These are phyloP conservation scores for Linanthus parryae DNA, from an alignment of 148 eudicot genomes.

Conservation along the genomic window DNA sequence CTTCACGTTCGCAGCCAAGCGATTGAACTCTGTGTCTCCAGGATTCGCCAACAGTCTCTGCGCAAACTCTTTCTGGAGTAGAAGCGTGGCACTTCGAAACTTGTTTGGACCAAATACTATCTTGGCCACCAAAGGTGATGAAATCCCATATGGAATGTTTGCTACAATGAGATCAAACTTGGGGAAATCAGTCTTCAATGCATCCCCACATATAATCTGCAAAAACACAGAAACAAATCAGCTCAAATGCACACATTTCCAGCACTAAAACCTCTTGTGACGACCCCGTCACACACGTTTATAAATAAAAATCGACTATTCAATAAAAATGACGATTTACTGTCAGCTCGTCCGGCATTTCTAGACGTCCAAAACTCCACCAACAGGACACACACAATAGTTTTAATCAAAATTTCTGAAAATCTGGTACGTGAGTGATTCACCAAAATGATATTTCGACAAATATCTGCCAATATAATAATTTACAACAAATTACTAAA, in stretches of 20 bases:
- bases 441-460: too few relatives aligned
- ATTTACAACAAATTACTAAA: too few relatives aligned
- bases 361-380: too few relatives aligned
- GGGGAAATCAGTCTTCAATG: conserved; percentile 75
- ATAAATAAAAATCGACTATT: too few relatives aligned
- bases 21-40: conserved; percentile 86
- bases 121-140: conserved; percentile 87
- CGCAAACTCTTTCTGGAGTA: conserved; percentile 95
- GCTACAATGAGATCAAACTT: conserved; percentile 89
- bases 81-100: conserved; percentile 76
- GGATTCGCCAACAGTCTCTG: conserved; percentile 80
- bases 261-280: too few relatives aligned
- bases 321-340: too few relatives aligned
- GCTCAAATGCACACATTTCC: conserved; percentile 2
- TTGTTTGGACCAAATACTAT: conserved; percentile 49
- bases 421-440: too few relatives aligned
- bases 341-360: too few relatives aligned
- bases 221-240: conserved; percentile 8
- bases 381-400: too few relatives aligned
- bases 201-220: conserved; percentile 76
- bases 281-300: too few relatives aligned
- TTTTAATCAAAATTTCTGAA: too few relatives aligned
- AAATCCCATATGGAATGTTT: conserved; percentile 84
- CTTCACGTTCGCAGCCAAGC: conserved; percentile 80
- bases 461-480: too few relatives aligned